Percentiles rank a stretch among this genome's conserved stretches.
These are phyloP conservation scores for Geotrichum macrosporum DNA, from an alignment of 1,139 yeast species.

Conservation along the genomic window DNA sequence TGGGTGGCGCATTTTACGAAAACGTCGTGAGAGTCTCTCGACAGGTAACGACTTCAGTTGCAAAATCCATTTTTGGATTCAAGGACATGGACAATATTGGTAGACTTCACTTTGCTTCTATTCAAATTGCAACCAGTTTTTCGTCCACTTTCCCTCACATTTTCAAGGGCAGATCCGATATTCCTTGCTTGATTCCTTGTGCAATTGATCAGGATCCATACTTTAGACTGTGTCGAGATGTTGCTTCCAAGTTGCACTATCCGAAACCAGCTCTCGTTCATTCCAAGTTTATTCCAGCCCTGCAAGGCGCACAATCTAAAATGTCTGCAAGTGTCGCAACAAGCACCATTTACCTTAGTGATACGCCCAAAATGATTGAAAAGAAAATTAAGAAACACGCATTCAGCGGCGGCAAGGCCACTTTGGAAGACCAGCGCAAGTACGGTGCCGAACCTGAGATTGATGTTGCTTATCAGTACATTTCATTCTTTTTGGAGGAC, in stretches of 20 bases:
- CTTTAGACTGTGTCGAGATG: constrained; percentile 96
- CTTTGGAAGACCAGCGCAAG: constrained; percentile 83
- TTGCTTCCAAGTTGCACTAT: constrained; percentile 86
- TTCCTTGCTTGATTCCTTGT: constrained; percentile 94
- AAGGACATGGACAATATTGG: constrained; percentile 94
- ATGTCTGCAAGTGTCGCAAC: constrained; percentile 92
- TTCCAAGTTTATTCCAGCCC: constrained; percentile 95
- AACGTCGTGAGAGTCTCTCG: constrained; percentile 91
- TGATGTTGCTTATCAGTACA: constrained; percentile 91
- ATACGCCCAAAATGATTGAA: constrained; percentile 84
- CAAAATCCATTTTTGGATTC: constrained; percentile 97
- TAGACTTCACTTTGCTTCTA: constrained; percentile 87
- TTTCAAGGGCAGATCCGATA: constrained; percentile 70
- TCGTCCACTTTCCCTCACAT: constrained; percentile 95
- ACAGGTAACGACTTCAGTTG: constrained; percentile 93
- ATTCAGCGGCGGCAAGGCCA: constrained; percentile 88
- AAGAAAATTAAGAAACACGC: constrained; percentile 96
- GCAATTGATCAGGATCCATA: constrained; percentile 99
- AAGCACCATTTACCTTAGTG: constrained; percentile 89
- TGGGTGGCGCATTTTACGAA: constrained; percentile 93
- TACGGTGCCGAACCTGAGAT: constrained; percentile 93
- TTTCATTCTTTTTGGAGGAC: constrained; percentile 83
- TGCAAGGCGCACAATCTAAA: constrained; percentile 94
- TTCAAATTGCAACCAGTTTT: constrained; percentile 94
- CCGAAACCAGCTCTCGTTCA: constrained; percentile 90